Base-by-base conservation (phyloP, 2,329 filamentous ascomycete species). In the Alternaria sp. region DNA sequence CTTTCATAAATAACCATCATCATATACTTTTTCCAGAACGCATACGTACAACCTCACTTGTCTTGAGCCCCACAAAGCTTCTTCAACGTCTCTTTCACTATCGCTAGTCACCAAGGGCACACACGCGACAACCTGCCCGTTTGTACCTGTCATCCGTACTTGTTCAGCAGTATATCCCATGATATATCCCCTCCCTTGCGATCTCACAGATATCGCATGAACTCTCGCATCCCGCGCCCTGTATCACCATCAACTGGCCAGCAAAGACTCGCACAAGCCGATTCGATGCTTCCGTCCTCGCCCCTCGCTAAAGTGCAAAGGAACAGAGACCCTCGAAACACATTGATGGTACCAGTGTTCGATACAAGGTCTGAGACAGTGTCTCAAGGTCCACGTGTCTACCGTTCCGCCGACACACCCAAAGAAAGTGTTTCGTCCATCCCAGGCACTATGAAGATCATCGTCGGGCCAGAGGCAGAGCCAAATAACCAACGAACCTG, bases 401-500 rank as follows among this genome's bases (percentile, higher is more conserved):
- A 53, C 49, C 44, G 11, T 30, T 49, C 56, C 30, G 28, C 53
- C 16, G 11, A 44, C 16, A 16, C 34, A 14, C 38, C 32, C 26
- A 16, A 34, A 2, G n/a, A 8, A n/a, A 20, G 14, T 24, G 11
- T 36, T 8, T 30, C 51, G 3, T 38, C 30, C 22, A 58, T 51
- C 14, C 22, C 38, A 32, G 42, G 46, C 20, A 63, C 32, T n/a
- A 41, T 64, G 9, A 39, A 57, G 30, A 30, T 68, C 22, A 47
- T 48, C 48, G 59, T 64, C 20, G 53, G 60, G 43, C 16, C 56
- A 14, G 51, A 54, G 3, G 1, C 8, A 12, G 51, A 54, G 3
- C 2, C 8, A 12, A 46, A 3, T 4, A 20, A 22, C 8, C 51
- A 59, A 38, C 67, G 61, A 38, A 63, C 51, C 18, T 69, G 62